Base-by-base conservation (phyloP, 345 rosid species). In the Adansonia digitata region DNA sequence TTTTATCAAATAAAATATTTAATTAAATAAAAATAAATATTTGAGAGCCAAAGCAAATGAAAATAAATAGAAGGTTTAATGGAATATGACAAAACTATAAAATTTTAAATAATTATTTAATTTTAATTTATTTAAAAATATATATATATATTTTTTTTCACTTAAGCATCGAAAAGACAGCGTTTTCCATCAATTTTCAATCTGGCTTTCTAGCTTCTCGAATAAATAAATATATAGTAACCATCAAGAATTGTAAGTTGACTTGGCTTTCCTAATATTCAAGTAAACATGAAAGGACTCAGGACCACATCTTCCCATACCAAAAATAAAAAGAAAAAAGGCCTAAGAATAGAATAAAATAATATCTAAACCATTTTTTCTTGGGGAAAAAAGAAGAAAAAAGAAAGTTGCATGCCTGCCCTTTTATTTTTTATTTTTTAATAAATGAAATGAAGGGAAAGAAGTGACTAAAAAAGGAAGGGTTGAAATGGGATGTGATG, bases 401-500 rank as follows among this genome's bases (percentile, higher is more conserved):
- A 69, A 49, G 42, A 49, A 31, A 35, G 37, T 27, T 26, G 55
- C 72, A 26, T 17, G 26, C 40, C 29, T 31, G 18, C 4, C 27
- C 9, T 31, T 11, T 0, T 35, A 4, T 18, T 52, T 11, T 20
- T 43, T 45, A 8, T 13, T 2, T 59, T 24, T 39, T 72, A 17
- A 9, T 40, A 40, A 7, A 42, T 42, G 31, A 11, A 17, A 39
- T 39, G 49, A 52, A n/a, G 7, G 26, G 42, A 46, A 29, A 63
- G 31, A 49, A 40, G 31, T 7, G 13, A 9, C 13, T 14, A 52
- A 64, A 29, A 27, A 26, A 43, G 67, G 12, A 1, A 14, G 37
- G n/a, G 10, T 31, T n/a, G 11, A 70, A 59, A 62, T 48, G 75
- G 67, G 3, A 34, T 56, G 20, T 56, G 66, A 69, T 70, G 73